phyloP scores from a whole-genome alignment of 1,284 basidiomycete species.

The Sanghuangporus sanghuang region DNA sequence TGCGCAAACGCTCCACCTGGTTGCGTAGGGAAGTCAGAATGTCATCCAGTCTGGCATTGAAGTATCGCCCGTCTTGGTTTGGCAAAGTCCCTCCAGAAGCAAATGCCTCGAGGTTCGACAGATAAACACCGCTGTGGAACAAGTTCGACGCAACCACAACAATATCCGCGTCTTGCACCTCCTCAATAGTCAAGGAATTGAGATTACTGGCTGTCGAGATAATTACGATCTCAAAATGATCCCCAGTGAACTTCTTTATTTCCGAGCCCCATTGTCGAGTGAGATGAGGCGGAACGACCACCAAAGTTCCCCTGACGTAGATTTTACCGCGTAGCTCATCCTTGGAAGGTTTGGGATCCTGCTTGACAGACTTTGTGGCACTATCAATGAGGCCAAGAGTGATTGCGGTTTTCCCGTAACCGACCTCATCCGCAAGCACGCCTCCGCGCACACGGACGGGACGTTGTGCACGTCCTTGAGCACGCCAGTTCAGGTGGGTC shows the following conservation, averaged over 20 bases:
- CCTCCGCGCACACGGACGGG: constrained; percentile 78
- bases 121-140: constrained; percentile 74
- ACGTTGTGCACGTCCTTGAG: constrained; percentile 84
- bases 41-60: constrained; percentile 71
- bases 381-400: constrained; percentile 85
- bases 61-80: constrained; percentile 77
- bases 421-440: constrained; percentile 93
- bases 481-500: constrained; percentile 86
- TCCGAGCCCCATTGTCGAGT: constrained; percentile 89
- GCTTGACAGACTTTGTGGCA: constrained; percentile 49
- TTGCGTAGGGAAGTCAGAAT: constrained; percentile 50
- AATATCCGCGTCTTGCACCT: constrained; percentile 80
- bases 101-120: constrained; percentile 69
- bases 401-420: constrained; percentile 96
- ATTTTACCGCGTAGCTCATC: constrained; percentile 62
- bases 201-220: constrained; percentile 72
- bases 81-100: constrained; percentile 65
- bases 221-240: constrained; percentile 62
- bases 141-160: constrained; percentile 85
- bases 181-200: constrained; percentile 71
- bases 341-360: constrained; percentile 49
- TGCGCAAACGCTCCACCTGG: constrained; percentile 65
- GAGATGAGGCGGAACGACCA: constrained; percentile 87
- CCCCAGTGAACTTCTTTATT: constrained; percentile 74
- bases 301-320: constrained; percentile 71